Percentiles rank a stretch among this genome's conserved stretches.
Conservation (phyloP, 1,284 basidiomycete genomes). For the Cutaneotrichosporon daszewskae region DNA sequence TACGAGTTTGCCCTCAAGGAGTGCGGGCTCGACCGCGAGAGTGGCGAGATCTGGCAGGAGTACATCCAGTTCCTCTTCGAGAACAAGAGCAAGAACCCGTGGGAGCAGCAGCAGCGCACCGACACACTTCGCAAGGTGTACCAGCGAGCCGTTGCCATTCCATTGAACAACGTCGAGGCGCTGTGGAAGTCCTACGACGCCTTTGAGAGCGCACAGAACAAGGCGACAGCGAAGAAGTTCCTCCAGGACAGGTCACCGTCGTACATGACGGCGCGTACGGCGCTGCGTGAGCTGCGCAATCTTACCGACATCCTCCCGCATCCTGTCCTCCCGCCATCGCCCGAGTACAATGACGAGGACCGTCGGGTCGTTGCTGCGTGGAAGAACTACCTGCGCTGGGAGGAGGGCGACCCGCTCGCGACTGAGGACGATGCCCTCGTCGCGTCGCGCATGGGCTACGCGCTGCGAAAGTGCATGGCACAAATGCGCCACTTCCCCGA, state of each 20-base stretch:
- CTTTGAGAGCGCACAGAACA: constrained; percentile 87
- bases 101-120: constrained; percentile 95
- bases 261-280: constrained; percentile 89
- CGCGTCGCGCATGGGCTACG: constrained; percentile 67
- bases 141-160: constrained; percentile 88
- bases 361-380: constrained; percentile 72
- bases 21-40: constrained; percentile 65
- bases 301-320: constrained; percentile 61
- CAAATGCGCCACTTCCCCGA: constrained; percentile 92
- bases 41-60: constrained; percentile 57
- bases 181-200: constrained; percentile 94
- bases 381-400: constrained; percentile 92
- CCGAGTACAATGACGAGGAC: constrained; percentile 68
- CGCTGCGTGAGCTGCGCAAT: constrained; percentile 69
- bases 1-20: constrained; percentile 91
- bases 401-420: constrained; percentile 85
- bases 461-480: constrained; percentile 75
- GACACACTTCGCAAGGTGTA: constrained; percentile 86
- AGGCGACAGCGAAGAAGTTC: constrained; percentile 94
- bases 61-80: constrained; percentile 77
- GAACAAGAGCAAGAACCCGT: constrained; percentile 70
- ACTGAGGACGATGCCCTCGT: constrained; percentile 69
- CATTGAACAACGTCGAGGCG: constrained; percentile 84
- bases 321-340: constrained; percentile 62
- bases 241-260: constrained; percentile 73